These are phyloP conservation scores for Barnettozyma vustinii DNA, from an alignment of 805 yeast genomes.

Conservation along the genomic window DNA sequence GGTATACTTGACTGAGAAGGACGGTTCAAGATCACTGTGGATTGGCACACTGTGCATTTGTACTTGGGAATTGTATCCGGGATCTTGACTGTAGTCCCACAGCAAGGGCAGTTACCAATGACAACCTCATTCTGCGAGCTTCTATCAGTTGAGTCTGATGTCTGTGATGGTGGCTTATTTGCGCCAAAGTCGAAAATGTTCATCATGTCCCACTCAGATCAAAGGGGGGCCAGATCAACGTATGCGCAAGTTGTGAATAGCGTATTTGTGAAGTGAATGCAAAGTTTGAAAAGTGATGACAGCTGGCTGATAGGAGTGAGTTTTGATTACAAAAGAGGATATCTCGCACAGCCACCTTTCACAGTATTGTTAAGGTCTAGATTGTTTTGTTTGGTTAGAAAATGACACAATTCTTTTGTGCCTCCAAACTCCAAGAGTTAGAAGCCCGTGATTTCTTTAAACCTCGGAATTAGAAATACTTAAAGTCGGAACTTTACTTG, in stretches of 20 bases:
- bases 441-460: no score
- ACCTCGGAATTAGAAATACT: no score
- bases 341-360: not conserved
- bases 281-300: not conserved
- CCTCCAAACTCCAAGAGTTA: not conserved
- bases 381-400: not conserved
- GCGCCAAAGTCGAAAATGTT: not conserved
- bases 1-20: not conserved
- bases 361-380: not conserved
- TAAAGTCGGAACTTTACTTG: no score
- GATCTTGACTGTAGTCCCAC: conserved; percentile 39
- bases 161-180: not conserved
- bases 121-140: conserved; percentile 4
- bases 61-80: conserved; percentile 35
- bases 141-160: conserved; percentile 5
- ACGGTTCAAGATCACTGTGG: conserved; percentile 33
- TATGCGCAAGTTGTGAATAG: not conserved
- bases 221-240: not conserved
- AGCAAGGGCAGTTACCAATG: conserved; percentile 36
- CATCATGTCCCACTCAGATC: not conserved
- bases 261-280: not conserved
- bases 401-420: not conserved
- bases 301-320: not conserved
- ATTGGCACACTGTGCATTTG: conserved; percentile 58
- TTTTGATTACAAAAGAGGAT: not conserved